Evolutionary conservation across 495 filamentous ascomycete genomes (phyloP), one percentile per base, ranked within the genome.

Genomic region (Aspergillus leporis): DNA sequence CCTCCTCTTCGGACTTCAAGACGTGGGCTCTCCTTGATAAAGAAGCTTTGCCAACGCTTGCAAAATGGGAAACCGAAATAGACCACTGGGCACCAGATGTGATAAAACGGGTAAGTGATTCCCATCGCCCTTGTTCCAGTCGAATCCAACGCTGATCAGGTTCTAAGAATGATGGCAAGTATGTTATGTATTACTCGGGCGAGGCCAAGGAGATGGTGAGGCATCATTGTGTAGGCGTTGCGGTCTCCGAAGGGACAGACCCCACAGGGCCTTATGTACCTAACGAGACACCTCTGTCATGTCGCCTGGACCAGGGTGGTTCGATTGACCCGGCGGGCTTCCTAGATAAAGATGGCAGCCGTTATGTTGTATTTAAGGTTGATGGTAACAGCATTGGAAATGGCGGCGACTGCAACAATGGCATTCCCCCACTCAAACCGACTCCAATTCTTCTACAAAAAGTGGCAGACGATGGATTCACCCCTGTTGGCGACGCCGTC

Each of bases 361-460:
- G 78, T 12, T 87, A 84, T 53, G 75, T 87, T 8, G 61, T 83
- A 1, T 87, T 82, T 71, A 88, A 88, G 61, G 73, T 87, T 5
- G 81, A 88, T 66, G 85, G 85, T 28, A 87, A 85, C 60, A 77
- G 76, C 61, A 63, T 84, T 40, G 83, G 85, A 16, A 63, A 81
- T 49, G 83, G 85, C 28, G 85, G 84, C 12, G 66, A 74, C 59
- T 87, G 85, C 68, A 76, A 78, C 52, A 88, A 86, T 65, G 74
- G 72, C 19, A 67, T 81, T 19, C 65, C 59, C 7, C 80, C 82
- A 1, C 66, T 77, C 10, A 69, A 74, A 6, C 45, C 72, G 0
- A 88, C 85, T 16, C 85, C 85, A 0, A 81, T 87, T 49, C 71
- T 87, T 71, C 70, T 87, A 22, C 85, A 87, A 62, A 70, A 80